A percentile compares a stretch with the other conserved stretches of the same genome.
Conservation (phyloP, 2,329 filamentous ascomycete genomes). For the Trichoderma semiorbis region DNA sequence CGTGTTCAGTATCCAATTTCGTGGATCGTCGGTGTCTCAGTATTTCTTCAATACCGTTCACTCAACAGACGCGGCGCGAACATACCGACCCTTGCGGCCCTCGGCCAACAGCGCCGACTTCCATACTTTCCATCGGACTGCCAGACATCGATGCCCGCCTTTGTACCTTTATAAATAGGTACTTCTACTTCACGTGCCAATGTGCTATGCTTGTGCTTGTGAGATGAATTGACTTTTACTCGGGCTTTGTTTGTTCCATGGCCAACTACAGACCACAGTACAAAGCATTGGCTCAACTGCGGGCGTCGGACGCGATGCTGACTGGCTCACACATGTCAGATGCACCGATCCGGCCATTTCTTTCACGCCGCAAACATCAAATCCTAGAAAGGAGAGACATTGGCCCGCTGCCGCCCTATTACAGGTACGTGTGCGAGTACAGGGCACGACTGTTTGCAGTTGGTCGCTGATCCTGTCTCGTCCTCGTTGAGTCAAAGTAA, state of each 20-base stretch:
- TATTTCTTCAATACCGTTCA: background rate
- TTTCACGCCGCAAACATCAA: slow-evolving; percentile 3
- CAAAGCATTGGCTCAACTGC: background rate
- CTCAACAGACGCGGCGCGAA: background rate
- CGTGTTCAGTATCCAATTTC: background rate
- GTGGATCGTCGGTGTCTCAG: background rate
- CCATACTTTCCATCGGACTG: background rate
- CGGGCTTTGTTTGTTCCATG: background rate
- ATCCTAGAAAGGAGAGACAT: slow-evolving; percentile 14
- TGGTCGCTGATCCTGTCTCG: slow-evolving; percentile 27
- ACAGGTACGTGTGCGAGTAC: background rate
- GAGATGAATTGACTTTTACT: background rate
- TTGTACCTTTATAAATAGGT: background rate
- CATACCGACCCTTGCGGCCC: background rate
- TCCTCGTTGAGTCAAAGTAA: slow-evolving; percentile 12
- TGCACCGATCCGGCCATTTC: slow-evolving; percentile 1
- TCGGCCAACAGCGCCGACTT: background rate
- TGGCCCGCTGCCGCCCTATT: slow-evolving; percentile 14
- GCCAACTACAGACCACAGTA: background rate
- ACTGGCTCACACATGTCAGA: slow-evolving; percentile 4
- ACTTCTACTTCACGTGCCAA: background rate
- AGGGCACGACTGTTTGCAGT: background rate
- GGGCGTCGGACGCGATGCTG: slow-evolving; percentile 6
- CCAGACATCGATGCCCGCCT: background rate
- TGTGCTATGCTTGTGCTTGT: background rate